These are phyloP conservation scores for Nakaseomyces delphensis DNA, from an alignment of 1,139 yeast species.

Conservation along the genomic window DNA sequence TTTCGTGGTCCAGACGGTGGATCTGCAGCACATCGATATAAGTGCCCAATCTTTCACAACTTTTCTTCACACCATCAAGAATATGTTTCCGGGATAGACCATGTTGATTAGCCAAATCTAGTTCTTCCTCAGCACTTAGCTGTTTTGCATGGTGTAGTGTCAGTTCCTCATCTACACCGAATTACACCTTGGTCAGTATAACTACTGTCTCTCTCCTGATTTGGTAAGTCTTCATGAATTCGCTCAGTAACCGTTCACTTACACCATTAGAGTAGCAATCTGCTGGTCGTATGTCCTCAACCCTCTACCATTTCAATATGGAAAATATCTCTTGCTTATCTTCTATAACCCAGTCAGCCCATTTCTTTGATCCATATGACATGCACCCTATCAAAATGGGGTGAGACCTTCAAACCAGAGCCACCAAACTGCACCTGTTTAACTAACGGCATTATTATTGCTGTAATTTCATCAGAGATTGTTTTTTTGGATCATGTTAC, in stretches of 20 bases:
- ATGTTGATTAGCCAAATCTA: slow-evolving; percentile 23
- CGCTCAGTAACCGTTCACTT: slow-evolving; percentile 34
- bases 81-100: slow-evolving; percentile 45
- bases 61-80: slow-evolving; percentile 36
- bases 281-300: slow-evolving; percentile 40
- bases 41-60: slow-evolving; percentile 41
- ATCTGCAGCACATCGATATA: slow-evolving; percentile 43
- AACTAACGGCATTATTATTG: slow-evolving; percentile 28
- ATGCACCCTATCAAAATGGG: slow-evolving; percentile 44
- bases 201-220: slow-evolving; percentile 34
- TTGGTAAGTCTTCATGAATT: slow-evolving; percentile 32
- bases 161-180: slow-evolving; percentile 18
- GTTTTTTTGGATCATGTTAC: too few relatives aligned
- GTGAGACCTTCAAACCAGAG: slow-evolving; percentile 40
- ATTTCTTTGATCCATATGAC: slow-evolving; percentile 38
- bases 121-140: slow-evolving; percentile 11
- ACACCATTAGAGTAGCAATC: slow-evolving; percentile 35
- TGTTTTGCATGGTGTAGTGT: too few relatives aligned
- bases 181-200: slow-evolving; percentile 28
- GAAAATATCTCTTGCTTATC: slow-evolving; percentile 30
- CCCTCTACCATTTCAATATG: slow-evolving; percentile 37
- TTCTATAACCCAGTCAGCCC: slow-evolving; percentile 37
- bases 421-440: slow-evolving; percentile 14
- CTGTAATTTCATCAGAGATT: too few relatives aligned
- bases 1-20: slow-evolving; percentile 37